A percentile compares a stretch with the other conserved stretches of the same genome.
phyloP scores from a whole-genome alignment of 805 yeast genomes.

The Pichia californica region DNA sequence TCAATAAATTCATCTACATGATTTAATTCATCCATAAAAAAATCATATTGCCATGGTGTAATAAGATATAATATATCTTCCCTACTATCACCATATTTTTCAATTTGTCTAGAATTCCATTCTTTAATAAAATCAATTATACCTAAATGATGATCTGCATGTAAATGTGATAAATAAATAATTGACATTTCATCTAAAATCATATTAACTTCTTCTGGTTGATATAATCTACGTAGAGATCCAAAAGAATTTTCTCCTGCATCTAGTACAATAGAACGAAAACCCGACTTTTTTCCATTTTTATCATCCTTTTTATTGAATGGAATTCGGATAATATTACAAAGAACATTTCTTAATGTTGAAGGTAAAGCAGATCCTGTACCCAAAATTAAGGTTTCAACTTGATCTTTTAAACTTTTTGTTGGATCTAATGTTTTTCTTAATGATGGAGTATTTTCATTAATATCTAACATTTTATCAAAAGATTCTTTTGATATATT shows the following conservation, averaged over 20 bases:
- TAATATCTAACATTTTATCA: slow-evolving; percentile 3
- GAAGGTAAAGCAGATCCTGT: slow-evolving; percentile 93
- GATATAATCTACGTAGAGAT: slow-evolving; percentile 55
- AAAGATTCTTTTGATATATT: slow-evolving; percentile 11
- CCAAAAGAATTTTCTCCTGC: slow-evolving; percentile 96
- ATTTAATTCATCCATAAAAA: slow-evolving; percentile 64
- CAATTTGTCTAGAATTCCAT: slow-evolving; percentile 47
- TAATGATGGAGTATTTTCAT: slow-evolving; percentile 2
- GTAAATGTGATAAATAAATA: slow-evolving; percentile 80
- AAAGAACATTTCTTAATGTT: slow-evolving; percentile 74
- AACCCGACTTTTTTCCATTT: no score
- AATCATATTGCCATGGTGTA: slow-evolving; percentile 67
- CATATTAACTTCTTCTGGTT: slow-evolving; percentile 33
- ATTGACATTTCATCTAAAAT: slow-evolving; percentile 56
- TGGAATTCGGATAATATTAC: slow-evolving; percentile 73
- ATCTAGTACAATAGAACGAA: slow-evolving; percentile 59
- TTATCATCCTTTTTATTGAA: slow-evolving; percentile 16
- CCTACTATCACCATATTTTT: slow-evolving; percentile 28
- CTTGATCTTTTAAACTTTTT: slow-evolving; percentile 38
- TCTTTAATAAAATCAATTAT: slow-evolving; percentile 58
- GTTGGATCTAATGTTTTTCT: slow-evolving; percentile 5
- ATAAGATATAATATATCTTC: slow-evolving; percentile 45
- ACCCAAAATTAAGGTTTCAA: slow-evolving; percentile 73
- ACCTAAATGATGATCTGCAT: slow-evolving; percentile 97
- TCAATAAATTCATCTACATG: slow-evolving; percentile 17